Conservation (phyloP, 2,329 filamentous ascomycete species). For the Neodidymelliopsis sp. region DNA sequence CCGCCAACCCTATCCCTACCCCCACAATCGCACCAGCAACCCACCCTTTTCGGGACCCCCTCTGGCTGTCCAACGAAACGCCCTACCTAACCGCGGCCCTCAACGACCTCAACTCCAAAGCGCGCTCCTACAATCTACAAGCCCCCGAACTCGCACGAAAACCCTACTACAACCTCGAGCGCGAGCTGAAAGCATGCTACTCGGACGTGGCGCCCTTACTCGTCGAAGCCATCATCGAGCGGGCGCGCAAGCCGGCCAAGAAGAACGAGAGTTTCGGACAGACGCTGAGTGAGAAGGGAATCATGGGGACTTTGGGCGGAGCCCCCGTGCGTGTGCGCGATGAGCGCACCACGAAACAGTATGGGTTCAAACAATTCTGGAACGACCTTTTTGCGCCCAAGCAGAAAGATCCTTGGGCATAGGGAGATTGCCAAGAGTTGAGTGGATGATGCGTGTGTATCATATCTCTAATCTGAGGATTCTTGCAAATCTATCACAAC, state of each 20-base stretch:
- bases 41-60: conserved; percentile 71
- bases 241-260: conserved; percentile 62
- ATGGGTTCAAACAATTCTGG: conserved; percentile 92
- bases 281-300: conserved; percentile 54
- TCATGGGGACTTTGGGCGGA: conserved; percentile 69
- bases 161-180: conserved; percentile 83
- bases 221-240: conserved; percentile 73
- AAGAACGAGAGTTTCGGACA: conserved; percentile 48
- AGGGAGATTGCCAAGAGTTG: not conserved
- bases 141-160: conserved; percentile 92
- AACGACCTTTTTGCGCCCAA: conserved; percentile 71
- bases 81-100: conserved; percentile 81
- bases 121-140: conserved; percentile 92
- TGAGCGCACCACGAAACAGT: conserved; percentile 72
- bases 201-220: conserved; percentile 84
- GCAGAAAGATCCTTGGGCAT: conserved; percentile 13
- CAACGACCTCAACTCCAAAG: conserved; percentile 77
- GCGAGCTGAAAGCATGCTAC: conserved; percentile 82
- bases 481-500: too few relatives aligned
- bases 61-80: conserved; percentile 76
- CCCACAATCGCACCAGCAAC: conserved; percentile 27
- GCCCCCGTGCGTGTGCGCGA: conserved; percentile 72
- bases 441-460: too few relatives aligned
- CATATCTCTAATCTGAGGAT: too few relatives aligned
- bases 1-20: too few relatives aligned